Evolutionary conservation across 768 basidiomycete genomes (phyloP), one percentile per base, ranked within the genome.

Genomic region (Tremella mesenterica): DNA sequence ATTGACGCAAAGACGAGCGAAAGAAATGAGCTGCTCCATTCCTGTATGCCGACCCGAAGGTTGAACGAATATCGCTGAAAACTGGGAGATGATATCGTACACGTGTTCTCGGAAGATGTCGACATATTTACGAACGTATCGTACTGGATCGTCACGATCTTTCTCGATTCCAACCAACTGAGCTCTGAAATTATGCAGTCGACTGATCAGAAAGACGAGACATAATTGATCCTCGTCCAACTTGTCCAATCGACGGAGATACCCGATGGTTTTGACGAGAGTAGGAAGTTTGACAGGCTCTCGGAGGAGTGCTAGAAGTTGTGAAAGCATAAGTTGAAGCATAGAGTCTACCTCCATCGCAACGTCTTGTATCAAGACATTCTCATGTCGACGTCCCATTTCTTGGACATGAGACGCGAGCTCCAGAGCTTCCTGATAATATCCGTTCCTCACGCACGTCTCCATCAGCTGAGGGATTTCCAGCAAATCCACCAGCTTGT

Each of bases 91-190:
- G 71, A 92, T 81, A 72, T 96, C 90, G 75, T 92, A 86, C 20
- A 89, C 85, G 43, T 86, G 84, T 74, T 96, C 92, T 48, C 91
- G 78, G 84, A 92, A 95, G 10, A 83, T 73, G 65, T 93, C 92
- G 59, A 93, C 82, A 72, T 89, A 91, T 67, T 82, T 84, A 64
- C 88, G 84, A 57, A 93, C 76, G 74, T 84, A 90, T 30, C 84
- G 76, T 30, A 84, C 81, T 39, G 86, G 77, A 53, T 88, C 86
- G 53, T 84, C 83, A 52, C 79, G 79, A 54, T 84, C 81, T 48
- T 80, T 74, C 46, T 84, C 82, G 38, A 80, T 80, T 50, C 51
- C 74, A 53, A 77, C 71, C 29, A 88, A 75, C 16, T 81, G 75
- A 6, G 77, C 75, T 39, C 79, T 79, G 31, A 86, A 79, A 63